Evolutionary conservation across 768 basidiomycete genomes (phyloP).

Genomic region (Collybia sp.): DNA sequence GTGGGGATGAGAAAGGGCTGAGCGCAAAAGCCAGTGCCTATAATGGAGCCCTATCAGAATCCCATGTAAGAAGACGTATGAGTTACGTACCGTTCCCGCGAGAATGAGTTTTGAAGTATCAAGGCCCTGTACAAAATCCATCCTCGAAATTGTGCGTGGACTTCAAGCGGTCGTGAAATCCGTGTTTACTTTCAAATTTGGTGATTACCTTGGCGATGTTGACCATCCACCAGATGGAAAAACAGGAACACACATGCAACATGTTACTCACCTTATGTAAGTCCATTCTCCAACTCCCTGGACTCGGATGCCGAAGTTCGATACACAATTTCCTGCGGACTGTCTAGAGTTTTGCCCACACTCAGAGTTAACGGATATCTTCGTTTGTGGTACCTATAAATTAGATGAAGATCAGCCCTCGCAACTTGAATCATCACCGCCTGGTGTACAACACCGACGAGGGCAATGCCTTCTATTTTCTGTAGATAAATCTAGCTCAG

Average conservation of each 20-base stretch:
- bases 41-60: not conserved
- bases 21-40: conserved; percentile 61
- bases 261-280: too few relatives aligned
- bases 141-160: conserved; percentile 10
- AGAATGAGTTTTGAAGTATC: conserved; percentile 71
- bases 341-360: conserved; percentile 89
- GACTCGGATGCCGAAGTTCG: conserved; percentile 12
- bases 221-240: too few relatives aligned
- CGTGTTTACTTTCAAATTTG: too few relatives aligned
- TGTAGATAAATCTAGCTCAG: conserved; percentile 22
- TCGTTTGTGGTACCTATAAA: conserved; percentile 92
- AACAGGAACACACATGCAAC: too few relatives aligned
- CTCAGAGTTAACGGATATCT: conserved; percentile 48
- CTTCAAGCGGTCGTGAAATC: too few relatives aligned
- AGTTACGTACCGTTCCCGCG: conserved; percentile 49
- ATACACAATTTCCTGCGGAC: conserved; percentile 86
- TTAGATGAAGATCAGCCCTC: conserved; percentile 39
- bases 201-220: too few relatives aligned
- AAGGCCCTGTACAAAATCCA: conserved; percentile 68
- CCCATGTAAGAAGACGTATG: not conserved
- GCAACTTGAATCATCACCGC: conserved; percentile 3
- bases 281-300: too few relatives aligned
- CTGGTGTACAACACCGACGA: conserved; percentile 38
- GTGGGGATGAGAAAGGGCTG: conserved; percentile 50
- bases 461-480: conserved; percentile 76